Conservation (phyloP, 148 eudicot genomes). For the Rhododendron molle region DNA sequence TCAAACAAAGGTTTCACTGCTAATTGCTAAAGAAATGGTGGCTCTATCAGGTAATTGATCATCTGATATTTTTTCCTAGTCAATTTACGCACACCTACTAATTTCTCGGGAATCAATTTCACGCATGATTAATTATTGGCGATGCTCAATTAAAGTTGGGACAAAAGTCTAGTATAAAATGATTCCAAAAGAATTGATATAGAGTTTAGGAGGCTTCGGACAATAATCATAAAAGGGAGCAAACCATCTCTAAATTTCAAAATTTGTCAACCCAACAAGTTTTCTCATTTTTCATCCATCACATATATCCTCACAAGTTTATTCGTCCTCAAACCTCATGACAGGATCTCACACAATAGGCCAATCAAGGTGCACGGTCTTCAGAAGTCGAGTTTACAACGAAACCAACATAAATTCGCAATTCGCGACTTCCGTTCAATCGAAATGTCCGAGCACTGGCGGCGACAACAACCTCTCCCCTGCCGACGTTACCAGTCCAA, state of each 20-base stretch:
- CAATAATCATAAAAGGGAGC: too few relatives aligned
- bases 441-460: constrained; percentile 44
- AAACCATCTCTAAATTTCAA: not conserved
- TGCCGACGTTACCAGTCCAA: constrained; percentile 42
- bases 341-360: constrained; percentile 22
- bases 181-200: too few relatives aligned
- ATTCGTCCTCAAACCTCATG: not conserved
- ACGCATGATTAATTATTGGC: too few relatives aligned
- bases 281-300: not conserved
- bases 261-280: not conserved
- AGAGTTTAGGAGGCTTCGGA: too few relatives aligned
- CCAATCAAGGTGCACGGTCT: constrained; percentile 50
- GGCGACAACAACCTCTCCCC: constrained; percentile 47
- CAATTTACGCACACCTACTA: not conserved
- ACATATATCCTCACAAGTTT: not conserved
- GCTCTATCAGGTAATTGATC: not conserved
- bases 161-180: too few relatives aligned
- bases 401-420: constrained; percentile 55
- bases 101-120: not conserved
- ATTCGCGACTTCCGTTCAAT: constrained; percentile 32
- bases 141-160: not conserved
- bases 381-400: constrained; percentile 41
- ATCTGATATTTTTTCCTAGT: not conserved
- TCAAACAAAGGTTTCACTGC: constrained; percentile 43
- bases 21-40: not conserved